phyloP scores from a whole-genome alignment of 75 land plant genomes.

The Picea glauca region DNA sequence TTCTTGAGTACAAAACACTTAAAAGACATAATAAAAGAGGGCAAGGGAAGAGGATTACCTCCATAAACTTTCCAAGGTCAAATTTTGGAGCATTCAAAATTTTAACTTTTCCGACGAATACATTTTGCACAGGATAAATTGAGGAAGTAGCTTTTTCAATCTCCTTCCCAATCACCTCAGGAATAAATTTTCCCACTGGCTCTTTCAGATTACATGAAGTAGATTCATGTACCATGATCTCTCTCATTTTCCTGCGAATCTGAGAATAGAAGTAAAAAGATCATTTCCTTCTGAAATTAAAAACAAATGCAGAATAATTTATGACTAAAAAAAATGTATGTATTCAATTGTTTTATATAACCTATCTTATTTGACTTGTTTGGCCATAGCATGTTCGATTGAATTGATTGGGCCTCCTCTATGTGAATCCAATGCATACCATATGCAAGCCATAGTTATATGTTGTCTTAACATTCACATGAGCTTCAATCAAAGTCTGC shows the following conservation, averaged over 20 bases:
- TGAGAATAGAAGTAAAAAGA: constrained; percentile 15
- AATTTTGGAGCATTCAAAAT: constrained; percentile 88
- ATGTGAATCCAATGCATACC: constrained; percentile 93
- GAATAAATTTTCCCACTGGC: constrained; percentile 76
- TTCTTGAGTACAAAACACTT: background rate
- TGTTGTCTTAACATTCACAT: constrained; percentile 94
- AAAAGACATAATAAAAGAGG: background rate
- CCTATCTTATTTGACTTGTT: constrained; percentile 83
- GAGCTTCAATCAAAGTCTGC: constrained; percentile 95
- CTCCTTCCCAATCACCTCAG: constrained; percentile 90
- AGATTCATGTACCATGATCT: constrained; percentile 78
- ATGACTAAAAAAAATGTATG: background rate
- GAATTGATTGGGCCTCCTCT: constrained; percentile 80
- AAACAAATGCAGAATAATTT: background rate
- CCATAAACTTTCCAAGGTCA: constrained; percentile 87
- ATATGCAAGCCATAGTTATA: constrained; percentile 68
- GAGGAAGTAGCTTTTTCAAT: constrained; percentile 92
- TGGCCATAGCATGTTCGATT: constrained; percentile 94
- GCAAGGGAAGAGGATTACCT: constrained; percentile 32
- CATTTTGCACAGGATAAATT: constrained; percentile 82
- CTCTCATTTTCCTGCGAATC: constrained; percentile 92
- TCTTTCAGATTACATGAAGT: constrained; percentile 79
- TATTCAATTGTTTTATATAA: background rate
- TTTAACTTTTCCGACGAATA: constrained; percentile 77
- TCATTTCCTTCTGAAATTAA: background rate